Evolutionary conservation across 139 green algal species (phyloP).

Genomic region (Tetraselmis chui): DNA sequence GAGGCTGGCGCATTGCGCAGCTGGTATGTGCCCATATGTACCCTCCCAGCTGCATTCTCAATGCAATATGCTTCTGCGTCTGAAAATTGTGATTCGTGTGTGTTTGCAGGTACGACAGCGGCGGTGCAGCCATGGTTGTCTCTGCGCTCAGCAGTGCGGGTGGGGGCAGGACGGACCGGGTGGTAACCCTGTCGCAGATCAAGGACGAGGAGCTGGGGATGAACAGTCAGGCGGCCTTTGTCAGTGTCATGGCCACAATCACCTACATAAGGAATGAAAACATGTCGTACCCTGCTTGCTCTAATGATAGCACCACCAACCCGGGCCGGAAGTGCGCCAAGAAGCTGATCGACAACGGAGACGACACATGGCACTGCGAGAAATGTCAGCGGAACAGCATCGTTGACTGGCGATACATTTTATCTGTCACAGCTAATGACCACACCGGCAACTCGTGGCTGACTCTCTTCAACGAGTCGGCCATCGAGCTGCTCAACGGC

Average conservation of each 20-base stretch:
- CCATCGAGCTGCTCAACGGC: slow-evolving; percentile 35
- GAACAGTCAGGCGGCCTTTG: slow-evolving; percentile 48
- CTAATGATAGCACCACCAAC: slow-evolving; percentile 33
- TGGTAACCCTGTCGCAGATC: slow-evolving; percentile 60
- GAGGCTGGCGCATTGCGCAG: slow-evolving; percentile 43
- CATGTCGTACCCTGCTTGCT: slow-evolving; percentile 68
- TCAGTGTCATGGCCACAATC: slow-evolving; percentile 49
- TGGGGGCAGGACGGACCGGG: slow-evolving; percentile 45
- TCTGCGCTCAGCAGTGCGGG: slow-evolving; percentile 40
- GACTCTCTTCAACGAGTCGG: slow-evolving; percentile 51
- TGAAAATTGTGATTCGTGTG: no score
- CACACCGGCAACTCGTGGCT: slow-evolving; percentile 42
- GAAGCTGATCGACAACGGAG: slow-evolving; percentile 57
- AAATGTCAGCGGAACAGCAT: slow-evolving; percentile 19
- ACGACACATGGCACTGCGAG: slow-evolving; percentile 38
- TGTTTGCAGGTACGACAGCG: slow-evolving; percentile 48
- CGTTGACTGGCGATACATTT: slow-evolving; percentile 47
- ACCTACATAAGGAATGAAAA: slow-evolving; percentile 57
- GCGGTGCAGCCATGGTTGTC: slow-evolving; percentile 15
- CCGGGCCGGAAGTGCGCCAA: slow-evolving; percentile 54
- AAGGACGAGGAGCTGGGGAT: slow-evolving; percentile 73
- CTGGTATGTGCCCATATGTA: slow-evolving; percentile 60
- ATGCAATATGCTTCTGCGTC: no score
- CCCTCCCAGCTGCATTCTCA: no score
- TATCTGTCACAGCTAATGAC: slow-evolving; percentile 32